A percentile compares a stretch with the other conserved stretches of the same genome.
Conservation (phyloP, 805 yeast genomes). For the Candida taoyuanica region DNA sequence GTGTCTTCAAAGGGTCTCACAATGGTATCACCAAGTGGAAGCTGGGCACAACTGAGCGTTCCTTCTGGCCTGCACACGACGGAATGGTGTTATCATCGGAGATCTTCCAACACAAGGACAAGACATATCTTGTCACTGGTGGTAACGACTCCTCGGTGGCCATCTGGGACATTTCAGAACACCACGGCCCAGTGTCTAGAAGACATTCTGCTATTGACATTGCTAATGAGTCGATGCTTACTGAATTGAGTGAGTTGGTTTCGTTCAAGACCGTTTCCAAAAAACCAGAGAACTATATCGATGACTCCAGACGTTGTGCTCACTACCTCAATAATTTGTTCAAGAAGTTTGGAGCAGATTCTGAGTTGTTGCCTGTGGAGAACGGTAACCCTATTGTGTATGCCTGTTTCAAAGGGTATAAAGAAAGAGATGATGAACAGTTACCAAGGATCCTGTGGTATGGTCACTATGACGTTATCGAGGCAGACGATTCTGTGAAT, state of each 20-base stretch:
- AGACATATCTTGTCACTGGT: constrained; percentile 56
- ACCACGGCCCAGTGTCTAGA: background rate
- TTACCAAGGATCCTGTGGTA: constrained; percentile 68
- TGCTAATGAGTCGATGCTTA: constrained; percentile 59
- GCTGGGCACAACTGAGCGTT: constrained; percentile 39
- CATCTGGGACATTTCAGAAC: constrained; percentile 56
- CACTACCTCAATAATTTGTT: constrained; percentile 60
- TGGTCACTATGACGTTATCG: constrained; percentile 95
- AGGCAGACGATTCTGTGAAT: constrained; percentile 53
- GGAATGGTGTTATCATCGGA: constrained; percentile 57
- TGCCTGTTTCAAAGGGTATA: constrained; percentile 58
- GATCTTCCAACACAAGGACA: constrained; percentile 36
- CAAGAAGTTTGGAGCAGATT: constrained; percentile 62
- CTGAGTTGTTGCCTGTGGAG: constrained; percentile 66
- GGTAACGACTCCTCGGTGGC: constrained; percentile 65
- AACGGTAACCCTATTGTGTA: constrained; percentile 84
- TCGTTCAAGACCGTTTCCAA: constrained; percentile 76
- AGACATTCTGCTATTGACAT: constrained; percentile 27
- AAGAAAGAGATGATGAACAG: constrained; percentile 7
- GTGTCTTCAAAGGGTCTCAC: constrained; percentile 55
- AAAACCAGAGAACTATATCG: constrained; percentile 59
- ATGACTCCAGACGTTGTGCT: constrained; percentile 86
- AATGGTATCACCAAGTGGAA: constrained; percentile 48
- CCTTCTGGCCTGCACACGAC: constrained; percentile 48
- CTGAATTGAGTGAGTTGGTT: constrained; percentile 56